Percentiles rank a stretch among this genome's conserved stretches.
These are phyloP conservation scores for Rhizophagus sp. DNA, from an alignment of 192 early-diverging fungal species.

Conservation along the genomic window DNA sequence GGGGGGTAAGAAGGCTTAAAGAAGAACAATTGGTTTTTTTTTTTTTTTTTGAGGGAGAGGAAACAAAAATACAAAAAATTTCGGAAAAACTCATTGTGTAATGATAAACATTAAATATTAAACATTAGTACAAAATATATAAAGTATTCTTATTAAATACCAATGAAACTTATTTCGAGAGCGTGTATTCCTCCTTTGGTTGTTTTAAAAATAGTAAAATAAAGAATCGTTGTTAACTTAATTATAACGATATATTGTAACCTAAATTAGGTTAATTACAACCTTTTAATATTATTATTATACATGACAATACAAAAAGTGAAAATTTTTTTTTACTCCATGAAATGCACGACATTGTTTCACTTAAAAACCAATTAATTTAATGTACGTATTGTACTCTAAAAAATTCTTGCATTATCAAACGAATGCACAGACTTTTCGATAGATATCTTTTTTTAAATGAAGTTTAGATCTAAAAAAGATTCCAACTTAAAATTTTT, in stretches of 20 bases:
- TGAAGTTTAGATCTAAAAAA: not conserved
- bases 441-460: not conserved
- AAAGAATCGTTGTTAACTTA: not conserved
- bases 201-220: not conserved
- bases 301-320: not conserved
- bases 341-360: not conserved
- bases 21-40: not conserved
- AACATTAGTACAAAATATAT: not conserved
- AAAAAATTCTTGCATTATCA: too few relatives aligned
- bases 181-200: too few relatives aligned
- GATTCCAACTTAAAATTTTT: not conserved
- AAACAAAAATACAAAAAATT: not conserved
- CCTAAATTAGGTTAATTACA: not conserved
- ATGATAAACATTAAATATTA: not conserved
- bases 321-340: not conserved
- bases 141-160: not conserved
- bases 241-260: not conserved
- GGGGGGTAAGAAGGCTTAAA: too few relatives aligned
- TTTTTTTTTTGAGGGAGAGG: too few relatives aligned
- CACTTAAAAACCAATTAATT: too few relatives aligned
- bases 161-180: not conserved
- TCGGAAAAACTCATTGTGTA: slow-evolving; percentile 1
- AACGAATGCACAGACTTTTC: too few relatives aligned
- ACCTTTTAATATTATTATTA: not conserved
- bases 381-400: too few relatives aligned